Percentiles rank a stretch among this genome's conserved stretches.
phyloP scores from a whole-genome alignment of 805 yeast genomes.

The Candida cerambycidarum region DNA sequence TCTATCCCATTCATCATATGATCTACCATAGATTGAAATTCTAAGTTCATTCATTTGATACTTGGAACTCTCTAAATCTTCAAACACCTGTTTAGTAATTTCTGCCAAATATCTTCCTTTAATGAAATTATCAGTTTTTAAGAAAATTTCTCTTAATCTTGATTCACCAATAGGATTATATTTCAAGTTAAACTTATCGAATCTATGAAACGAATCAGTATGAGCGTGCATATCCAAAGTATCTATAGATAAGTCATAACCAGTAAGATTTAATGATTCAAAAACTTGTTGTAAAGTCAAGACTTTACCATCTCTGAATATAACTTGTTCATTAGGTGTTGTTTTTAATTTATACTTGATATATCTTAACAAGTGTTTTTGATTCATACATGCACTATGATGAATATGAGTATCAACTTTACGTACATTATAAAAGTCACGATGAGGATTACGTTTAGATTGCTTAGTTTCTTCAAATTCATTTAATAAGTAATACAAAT shows the following conservation, averaged over 20 bases:
- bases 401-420: constrained; percentile 98
- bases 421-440: constrained; percentile 95
- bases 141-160: constrained; percentile 89
- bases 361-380: constrained; percentile 90
- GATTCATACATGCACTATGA: constrained; percentile 99
- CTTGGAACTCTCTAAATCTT: constrained; percentile 91
- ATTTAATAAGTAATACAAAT: constrained; percentile 79
- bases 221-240: constrained; percentile 99
- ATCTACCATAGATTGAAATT: constrained; percentile 91
- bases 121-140: constrained; percentile 92
- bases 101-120: constrained; percentile 90
- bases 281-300: constrained; percentile 88
- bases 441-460: constrained; percentile 89
- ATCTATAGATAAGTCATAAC: constrained; percentile 93
- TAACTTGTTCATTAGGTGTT: constrained; percentile 83
- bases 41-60: constrained; percentile 98
- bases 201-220: constrained; percentile 95
- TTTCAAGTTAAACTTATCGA: constrained; percentile 94
- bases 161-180: constrained; percentile 99
- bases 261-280: constrained; percentile 84
- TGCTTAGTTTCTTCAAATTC: constrained; percentile 92
- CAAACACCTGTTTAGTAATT: constrained; percentile 87
- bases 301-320: constrained; percentile 87
- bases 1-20: constrained; percentile 90
- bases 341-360: constrained; percentile 93